Percentiles rank a stretch among this genome's conserved stretches.
Conservation (phyloP, 257 asterid species). For the Pogostemon cablin region DNA sequence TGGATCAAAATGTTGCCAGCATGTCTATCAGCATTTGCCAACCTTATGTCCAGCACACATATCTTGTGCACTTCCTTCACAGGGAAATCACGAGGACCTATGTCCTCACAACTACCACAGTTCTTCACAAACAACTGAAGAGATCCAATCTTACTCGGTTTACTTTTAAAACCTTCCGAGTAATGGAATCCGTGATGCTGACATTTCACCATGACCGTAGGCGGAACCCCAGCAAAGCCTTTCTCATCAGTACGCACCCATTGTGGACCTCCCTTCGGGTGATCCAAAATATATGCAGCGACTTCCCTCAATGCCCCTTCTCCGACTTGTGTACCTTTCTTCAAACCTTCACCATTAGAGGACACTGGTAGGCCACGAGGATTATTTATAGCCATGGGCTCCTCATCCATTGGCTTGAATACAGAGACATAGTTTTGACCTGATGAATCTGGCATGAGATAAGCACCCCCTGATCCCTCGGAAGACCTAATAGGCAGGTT, state of each 20-base stretch:
- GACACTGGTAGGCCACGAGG: slow-evolving; percentile 72
- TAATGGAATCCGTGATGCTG: slow-evolving; percentile 49
- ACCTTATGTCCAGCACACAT: slow-evolving; percentile 68
- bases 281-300: slow-evolving; percentile 76
- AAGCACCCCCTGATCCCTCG: slow-evolving; percentile 80
- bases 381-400: slow-evolving; percentile 78
- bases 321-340: slow-evolving; percentile 80
- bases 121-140: slow-evolving; percentile 77
- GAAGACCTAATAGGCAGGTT: slow-evolving; percentile 59
- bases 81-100: slow-evolving; percentile 71
- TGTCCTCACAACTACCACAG: slow-evolving; percentile 80
- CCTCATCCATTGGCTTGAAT: slow-evolving; percentile 79
- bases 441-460: slow-evolving; percentile 70
- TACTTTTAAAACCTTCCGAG: slow-evolving; percentile 40
- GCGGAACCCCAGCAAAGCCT: slow-evolving; percentile 84
- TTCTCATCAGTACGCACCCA: slow-evolving; percentile 41
- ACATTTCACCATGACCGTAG: slow-evolving; percentile 68
- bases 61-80: slow-evolving; percentile 76
- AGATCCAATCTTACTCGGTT: slow-evolving; percentile 59
- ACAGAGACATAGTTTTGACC: slow-evolving; percentile 57
- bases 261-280: slow-evolving; percentile 54
- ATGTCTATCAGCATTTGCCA: slow-evolving; percentile 80
- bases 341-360: slow-evolving; percentile 68
- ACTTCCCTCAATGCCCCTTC: slow-evolving; percentile 84
- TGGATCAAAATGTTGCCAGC: slow-evolving; percentile 73